A percentile compares a stretch with the other conserved stretches of the same genome.
These are phyloP conservation scores for Madurella fahalii DNA, from an alignment of 2,329 filamentous ascomycete species.

Conservation along the genomic window DNA sequence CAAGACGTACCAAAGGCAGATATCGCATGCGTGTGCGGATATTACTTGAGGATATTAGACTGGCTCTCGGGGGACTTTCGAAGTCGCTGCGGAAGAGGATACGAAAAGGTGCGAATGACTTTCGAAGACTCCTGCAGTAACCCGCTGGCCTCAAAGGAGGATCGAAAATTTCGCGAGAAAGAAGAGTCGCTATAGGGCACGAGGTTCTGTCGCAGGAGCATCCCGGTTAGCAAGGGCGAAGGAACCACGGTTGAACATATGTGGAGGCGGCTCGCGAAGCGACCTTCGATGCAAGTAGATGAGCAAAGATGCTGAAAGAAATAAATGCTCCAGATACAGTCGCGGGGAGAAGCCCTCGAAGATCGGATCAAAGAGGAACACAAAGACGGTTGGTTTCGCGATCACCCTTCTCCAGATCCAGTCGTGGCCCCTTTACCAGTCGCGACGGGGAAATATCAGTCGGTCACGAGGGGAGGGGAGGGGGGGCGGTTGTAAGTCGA, in stretches of 20 bases:
- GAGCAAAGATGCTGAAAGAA: not conserved
- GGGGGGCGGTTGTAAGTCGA: not conserved
- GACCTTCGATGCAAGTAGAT: not conserved
- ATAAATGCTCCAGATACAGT: not conserved
- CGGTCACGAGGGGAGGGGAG: not conserved
- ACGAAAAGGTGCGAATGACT: conserved; percentile 23
- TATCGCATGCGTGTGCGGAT: conserved; percentile 12
- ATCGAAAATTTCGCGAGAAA: conserved; percentile 28
- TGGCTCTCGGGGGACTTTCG: conserved; percentile 24
- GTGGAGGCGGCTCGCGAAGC: not conserved
- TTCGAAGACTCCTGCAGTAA: conserved; percentile 32
- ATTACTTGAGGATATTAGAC: conserved; percentile 16
- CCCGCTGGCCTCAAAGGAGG: conserved; percentile 34
- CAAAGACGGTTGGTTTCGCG: not conserved
- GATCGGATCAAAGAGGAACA: not conserved
- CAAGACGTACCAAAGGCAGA: conserved; percentile 18
- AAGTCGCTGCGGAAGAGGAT: conserved; percentile 25
- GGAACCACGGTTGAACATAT: not conserved
- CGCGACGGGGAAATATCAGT: not conserved
- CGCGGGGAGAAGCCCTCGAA: not conserved
- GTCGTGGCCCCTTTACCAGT: not conserved
- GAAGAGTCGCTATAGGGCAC: conserved; percentile 21
- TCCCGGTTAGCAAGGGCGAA: conserved; percentile 1
- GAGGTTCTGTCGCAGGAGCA: conserved; percentile 18
- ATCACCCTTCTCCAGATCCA: not conserved